phyloP scores from a whole-genome alignment of 2,329 filamentous ascomycete species.

The Botryosphaeria agaves region DNA sequence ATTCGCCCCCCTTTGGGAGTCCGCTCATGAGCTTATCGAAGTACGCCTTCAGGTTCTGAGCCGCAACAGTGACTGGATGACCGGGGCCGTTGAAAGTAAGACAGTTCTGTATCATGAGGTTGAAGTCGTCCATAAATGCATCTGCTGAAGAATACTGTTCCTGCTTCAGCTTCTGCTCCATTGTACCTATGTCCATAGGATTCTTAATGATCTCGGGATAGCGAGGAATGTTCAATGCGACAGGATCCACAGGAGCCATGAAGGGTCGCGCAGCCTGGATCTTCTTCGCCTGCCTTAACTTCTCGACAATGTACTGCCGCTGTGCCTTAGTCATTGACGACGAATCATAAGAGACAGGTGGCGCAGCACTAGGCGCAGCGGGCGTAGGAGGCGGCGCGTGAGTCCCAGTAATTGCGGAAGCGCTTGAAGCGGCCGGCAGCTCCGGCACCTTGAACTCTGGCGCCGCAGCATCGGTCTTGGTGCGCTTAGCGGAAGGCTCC shows the following conservation, averaged over 20 bases:
- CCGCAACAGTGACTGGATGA: conserved; percentile 55
- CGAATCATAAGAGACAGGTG: neutral
- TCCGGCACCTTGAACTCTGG: conserved; percentile 27
- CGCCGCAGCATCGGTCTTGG: conserved; percentile 47
- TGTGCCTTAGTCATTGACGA: conserved; percentile 39
- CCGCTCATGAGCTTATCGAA: conserved; percentile 44
- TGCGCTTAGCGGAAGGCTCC: conserved; percentile 56
- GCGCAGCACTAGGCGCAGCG: neutral
- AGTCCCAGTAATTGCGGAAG: neutral
- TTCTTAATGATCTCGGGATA: conserved; percentile 56
- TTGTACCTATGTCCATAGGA: conserved; percentile 70
- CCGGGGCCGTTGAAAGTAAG: conserved; percentile 64
- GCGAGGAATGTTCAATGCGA: conserved; percentile 59
- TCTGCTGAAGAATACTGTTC: conserved; percentile 52
- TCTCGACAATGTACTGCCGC: conserved; percentile 43
- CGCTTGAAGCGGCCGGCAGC: conserved; percentile 11
- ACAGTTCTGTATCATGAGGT: conserved; percentile 65
- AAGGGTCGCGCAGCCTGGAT: conserved; percentile 67
- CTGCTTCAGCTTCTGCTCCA: conserved; percentile 65
- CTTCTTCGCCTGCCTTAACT: conserved; percentile 65
- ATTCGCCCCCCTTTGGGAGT: conserved; percentile 36
- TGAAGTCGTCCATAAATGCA: conserved; percentile 56
- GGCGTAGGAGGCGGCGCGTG: neutral
- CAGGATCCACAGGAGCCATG: conserved; percentile 55
- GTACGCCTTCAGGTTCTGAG: conserved; percentile 40